phyloP scores from a whole-genome alignment of 2,329 filamentous ascomycete genomes.

The Septoria linicola region DNA sequence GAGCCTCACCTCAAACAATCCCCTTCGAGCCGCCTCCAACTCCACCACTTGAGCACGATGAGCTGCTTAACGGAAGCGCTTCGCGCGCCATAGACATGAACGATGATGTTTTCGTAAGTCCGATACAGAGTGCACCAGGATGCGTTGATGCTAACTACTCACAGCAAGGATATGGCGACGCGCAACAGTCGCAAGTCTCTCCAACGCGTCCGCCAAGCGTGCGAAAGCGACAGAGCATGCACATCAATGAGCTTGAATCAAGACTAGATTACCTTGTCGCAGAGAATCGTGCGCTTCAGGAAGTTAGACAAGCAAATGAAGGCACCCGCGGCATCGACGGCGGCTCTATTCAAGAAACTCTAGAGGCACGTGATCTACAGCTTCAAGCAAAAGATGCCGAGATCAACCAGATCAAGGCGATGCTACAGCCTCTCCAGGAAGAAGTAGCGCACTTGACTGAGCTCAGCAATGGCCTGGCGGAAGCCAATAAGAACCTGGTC shows the following conservation, averaged over 20 bases:
- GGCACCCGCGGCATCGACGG: conserved; percentile 45
- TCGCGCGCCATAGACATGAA: conserved; percentile 74
- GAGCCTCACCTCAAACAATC: conserved; percentile 40
- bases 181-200: conserved; percentile 81
- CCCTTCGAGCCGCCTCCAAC: conserved; percentile 46
- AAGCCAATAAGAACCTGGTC: conserved; percentile 73
- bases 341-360: conserved; percentile 49
- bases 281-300: conserved; percentile 78
- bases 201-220: conserved; percentile 93
- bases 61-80: conserved; percentile 83
- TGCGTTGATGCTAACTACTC: conserved; percentile 15
- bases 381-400: conserved; percentile 82
- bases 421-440: conserved; percentile 74
- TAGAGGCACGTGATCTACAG: conserved; percentile 65
- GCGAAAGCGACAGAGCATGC: conserved; percentile 96
- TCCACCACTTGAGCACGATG: conserved; percentile 62
- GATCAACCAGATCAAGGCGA: conserved; percentile 71
- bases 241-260: conserved; percentile 83
- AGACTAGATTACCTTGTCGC: conserved; percentile 78
- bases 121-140: conserved; percentile 46
- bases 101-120: conserved; percentile 90
- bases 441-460: conserved; percentile 79
- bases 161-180: conserved; percentile 92
- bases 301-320: conserved; percentile 49
- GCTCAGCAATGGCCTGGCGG: conserved; percentile 75